A percentile compares a stretch with the other conserved stretches of the same genome.
Conservation (phyloP, 1,139 yeast species). For the Ashbya aceris region DNA sequence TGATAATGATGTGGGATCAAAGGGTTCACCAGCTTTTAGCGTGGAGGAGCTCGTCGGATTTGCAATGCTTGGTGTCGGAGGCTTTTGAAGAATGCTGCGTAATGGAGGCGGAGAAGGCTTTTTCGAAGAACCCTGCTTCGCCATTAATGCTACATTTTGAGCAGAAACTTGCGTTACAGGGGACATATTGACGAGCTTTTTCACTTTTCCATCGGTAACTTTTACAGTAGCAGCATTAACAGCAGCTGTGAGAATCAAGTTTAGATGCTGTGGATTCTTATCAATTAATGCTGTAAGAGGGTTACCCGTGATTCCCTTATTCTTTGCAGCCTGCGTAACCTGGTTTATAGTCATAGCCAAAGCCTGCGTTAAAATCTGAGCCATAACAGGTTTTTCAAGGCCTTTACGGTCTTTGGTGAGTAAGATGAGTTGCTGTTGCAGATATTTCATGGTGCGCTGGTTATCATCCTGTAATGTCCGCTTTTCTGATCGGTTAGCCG, state of each 20-base stretch:
- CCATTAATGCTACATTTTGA: neutral
- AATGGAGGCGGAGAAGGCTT: constrained; percentile 3
- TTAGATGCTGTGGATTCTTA: constrained; percentile 79
- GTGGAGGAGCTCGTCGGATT: constrained; percentile 5
- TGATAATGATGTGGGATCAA: constrained; percentile 30
- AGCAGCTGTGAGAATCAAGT: constrained; percentile 74
- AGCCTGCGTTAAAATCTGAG: constrained; percentile 81
- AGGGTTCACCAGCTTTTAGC: constrained; percentile 12
- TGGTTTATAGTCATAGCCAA: constrained; percentile 89
- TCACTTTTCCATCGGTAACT: constrained; percentile 38
- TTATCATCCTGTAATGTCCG: constrained; percentile 21
- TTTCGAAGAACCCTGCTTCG: constrained; percentile 4
- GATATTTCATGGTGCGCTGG: constrained; percentile 38
- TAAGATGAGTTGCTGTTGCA: constrained; percentile 62
- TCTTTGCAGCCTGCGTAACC: constrained; percentile 77
- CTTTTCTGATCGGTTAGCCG: constrained; percentile 27
- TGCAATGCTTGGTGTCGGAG: constrained; percentile 8
- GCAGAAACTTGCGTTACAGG: constrained; percentile 13
- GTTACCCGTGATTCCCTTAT: constrained; percentile 73
- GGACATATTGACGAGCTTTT: constrained; percentile 31
- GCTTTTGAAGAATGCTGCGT: constrained; percentile 8
- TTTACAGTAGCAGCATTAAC: constrained; percentile 71
- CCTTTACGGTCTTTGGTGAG: constrained; percentile 63
- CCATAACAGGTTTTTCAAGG: constrained; percentile 63
- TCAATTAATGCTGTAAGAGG: constrained; percentile 75